Evolutionary conservation across 1,139 yeast species (phyloP).

Genomic region (Geotrichum reessii): DNA sequence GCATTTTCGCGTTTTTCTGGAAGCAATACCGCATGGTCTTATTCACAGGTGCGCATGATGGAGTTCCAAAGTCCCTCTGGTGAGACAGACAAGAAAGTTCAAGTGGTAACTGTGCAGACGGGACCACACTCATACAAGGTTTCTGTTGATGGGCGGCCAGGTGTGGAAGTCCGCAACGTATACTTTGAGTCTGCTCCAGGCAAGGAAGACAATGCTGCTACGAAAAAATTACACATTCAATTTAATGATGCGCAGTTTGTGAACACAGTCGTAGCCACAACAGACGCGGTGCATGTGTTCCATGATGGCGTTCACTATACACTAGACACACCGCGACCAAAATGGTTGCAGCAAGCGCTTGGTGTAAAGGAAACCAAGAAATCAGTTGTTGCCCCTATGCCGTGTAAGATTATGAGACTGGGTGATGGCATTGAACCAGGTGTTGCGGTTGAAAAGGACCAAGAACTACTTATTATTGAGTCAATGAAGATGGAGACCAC

Average conservation of each 20-base stretch:
- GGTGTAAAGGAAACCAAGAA: constrained; percentile 31
- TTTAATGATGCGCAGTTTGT: constrained; percentile 28
- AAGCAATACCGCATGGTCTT: constrained; percentile 13
- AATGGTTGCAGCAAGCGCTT: constrained; percentile 32
- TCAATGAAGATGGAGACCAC: constrained; percentile 29
- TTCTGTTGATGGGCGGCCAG: constrained; percentile 11
- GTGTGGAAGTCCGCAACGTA: constrained; percentile 9
- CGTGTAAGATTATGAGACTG: constrained; percentile 34
- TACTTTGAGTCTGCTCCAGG: constrained; percentile 5
- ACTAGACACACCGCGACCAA: constrained; percentile 29
- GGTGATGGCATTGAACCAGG: constrained; percentile 19
- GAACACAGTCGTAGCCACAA: constrained; percentile 29
- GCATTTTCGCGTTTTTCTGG: constrained; percentile 16
- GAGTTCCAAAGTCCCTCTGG: constrained; percentile 16
- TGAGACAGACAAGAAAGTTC: constrained; percentile 2
- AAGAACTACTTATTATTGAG: constrained; percentile 24
- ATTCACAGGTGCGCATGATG: constrained; percentile 16
- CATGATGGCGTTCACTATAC: constrained; percentile 32
- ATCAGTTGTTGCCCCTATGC: constrained; percentile 37
- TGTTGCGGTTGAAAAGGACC: constrained; percentile 22
- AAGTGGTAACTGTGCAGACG: constrained; percentile 14
- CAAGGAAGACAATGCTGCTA: not conserved
- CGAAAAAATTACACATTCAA: constrained; percentile 24
- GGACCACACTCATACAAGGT: constrained; percentile 18
- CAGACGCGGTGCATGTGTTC: constrained; percentile 31